Evolutionary conservation across 805 yeast species (phyloP), one percentile per base, ranked within the genome.

Genomic region (Barnettozyma pratensis): DNA sequence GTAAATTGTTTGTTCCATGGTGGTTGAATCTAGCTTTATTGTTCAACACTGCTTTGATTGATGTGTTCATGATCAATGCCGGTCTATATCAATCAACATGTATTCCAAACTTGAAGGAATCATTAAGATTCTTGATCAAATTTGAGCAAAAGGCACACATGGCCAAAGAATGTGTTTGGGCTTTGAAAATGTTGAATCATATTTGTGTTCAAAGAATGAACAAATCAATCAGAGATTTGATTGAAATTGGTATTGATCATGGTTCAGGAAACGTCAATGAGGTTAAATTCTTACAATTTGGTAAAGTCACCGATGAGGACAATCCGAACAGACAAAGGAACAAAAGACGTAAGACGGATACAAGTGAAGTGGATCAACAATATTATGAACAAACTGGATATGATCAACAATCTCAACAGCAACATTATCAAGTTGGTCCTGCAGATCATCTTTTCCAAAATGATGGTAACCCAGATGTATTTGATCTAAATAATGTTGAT

Each of bases 161-260:
- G 87, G 76, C 75, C 10, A 69, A 72, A 40, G 86, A 81, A 58
- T 77, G 83, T 56, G 56, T 78, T n/a, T 81, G 86, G 87, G 80
- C 77, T 2, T 56, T 81, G 39, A 79, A 78, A 52, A 76, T 74
- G 69, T 64, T 79, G 50, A 79, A 78, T 56, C 77, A 75, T 50
- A 71, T 80, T 55, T 63, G 76, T 41, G 62, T 73, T n/a, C 61
- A 76, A 44, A 64, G 79, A 42, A 63, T 77, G 46, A 61, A 69
- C 41, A 73, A 73, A 46, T 68, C 76, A n/a, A 60, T 69, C 8
- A 51, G 60, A 9, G 58, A 59, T 1, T 61, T 81, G 43, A 57
- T 55, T 4, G 62, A 57, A 4, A 64, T 75, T 25, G 84, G 84
- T 1, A 69, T 71, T 4, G 80, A 79, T 55, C 81, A 74, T 53